These are phyloP conservation scores for Dictyostelium brefeldianum DNA, from an alignment of 78 protist genomes.

Conservation along the genomic window DNA sequence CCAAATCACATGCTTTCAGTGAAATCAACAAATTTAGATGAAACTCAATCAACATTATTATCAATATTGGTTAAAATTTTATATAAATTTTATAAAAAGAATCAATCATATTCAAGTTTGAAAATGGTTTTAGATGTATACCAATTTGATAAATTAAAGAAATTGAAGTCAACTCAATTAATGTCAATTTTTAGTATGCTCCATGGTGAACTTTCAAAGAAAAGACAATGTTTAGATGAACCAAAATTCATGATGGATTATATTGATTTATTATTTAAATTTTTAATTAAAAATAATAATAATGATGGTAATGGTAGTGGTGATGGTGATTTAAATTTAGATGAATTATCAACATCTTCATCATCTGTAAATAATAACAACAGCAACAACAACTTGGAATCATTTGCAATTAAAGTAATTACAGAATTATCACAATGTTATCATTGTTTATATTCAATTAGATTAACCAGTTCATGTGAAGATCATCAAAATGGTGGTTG, in stretches of 20 bases:
- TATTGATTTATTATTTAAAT: neutral
- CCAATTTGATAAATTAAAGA: constrained; percentile 7
- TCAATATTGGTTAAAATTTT: constrained; percentile 29
- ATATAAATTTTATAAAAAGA: constrained; percentile 38
- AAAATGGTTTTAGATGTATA: constrained; percentile 19
- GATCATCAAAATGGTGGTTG: constrained; percentile 24
- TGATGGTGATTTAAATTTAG: neutral
- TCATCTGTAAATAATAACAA: neutral
- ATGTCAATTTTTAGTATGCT: neutral
- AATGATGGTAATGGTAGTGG: neutral
- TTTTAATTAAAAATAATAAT: neutral
- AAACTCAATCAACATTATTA: constrained; percentile 45
- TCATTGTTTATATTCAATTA: constrained; percentile 39
- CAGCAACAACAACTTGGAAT: neutral
- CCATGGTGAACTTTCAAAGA: constrained; percentile 34
- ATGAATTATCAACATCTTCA: neutral
- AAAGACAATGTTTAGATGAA: constrained; percentile 9
- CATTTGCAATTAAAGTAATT: neutral
- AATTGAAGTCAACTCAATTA: neutral
- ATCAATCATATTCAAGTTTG: neutral
- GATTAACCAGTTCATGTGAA: constrained; percentile 3
- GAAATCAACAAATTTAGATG: constrained; percentile 3
- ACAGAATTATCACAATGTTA: constrained; percentile 51
- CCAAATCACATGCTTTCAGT: neutral
- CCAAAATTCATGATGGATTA: neutral